phyloP scores from a whole-genome alignment of 75 land plant genomes.

The Pinus tabuliformis region DNA sequence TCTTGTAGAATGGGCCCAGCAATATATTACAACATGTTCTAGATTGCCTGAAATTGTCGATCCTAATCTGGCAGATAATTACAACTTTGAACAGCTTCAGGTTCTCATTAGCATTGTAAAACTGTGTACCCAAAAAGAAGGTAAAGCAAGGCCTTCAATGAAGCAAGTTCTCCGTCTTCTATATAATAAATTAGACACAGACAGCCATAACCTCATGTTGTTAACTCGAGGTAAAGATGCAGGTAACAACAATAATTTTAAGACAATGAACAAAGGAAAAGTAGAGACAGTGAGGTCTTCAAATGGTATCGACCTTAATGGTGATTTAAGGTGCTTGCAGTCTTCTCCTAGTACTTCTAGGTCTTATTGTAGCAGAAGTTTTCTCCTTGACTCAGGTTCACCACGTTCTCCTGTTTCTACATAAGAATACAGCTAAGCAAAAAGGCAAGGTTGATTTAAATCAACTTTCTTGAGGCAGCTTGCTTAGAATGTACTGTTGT shows the following conservation, averaged over 20 bases:
- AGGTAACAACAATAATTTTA: constrained; percentile 13
- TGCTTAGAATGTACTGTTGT: too few species aligned
- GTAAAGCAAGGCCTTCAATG: constrained; percentile 75
- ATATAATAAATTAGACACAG: constrained; percentile 61
- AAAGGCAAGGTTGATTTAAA: too few species aligned
- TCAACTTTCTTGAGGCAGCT: too few species aligned
- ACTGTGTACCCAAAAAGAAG: constrained; percentile 80
- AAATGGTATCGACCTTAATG: constrained; percentile 27
- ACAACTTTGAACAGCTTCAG: constrained; percentile 68
- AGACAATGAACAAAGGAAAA: constrained; percentile 27
- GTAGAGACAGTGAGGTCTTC: constrained; percentile 10
- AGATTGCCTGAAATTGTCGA: constrained; percentile 62
- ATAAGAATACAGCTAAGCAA: too few species aligned
- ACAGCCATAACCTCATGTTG: constrained; percentile 29
- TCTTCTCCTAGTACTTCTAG: constrained; percentile 73
- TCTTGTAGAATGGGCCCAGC: constrained; percentile 74
- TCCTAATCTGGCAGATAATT: constrained; percentile 40
- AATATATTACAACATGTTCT: constrained; percentile 34
- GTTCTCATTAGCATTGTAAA: constrained; percentile 43
- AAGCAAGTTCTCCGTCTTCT: constrained; percentile 75
- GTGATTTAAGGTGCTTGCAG: constrained; percentile 51
- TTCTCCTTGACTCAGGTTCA: constrained; percentile 43
- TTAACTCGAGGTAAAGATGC: constrained; percentile 27
- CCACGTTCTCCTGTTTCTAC: too few species aligned
- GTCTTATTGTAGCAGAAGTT: constrained; percentile 70